A percentile compares a stretch with the other conserved stretches of the same genome.
Evolutionary conservation across 768 basidiomycete species (phyloP).

Genomic region (Saitozyma podzolica): DNA sequence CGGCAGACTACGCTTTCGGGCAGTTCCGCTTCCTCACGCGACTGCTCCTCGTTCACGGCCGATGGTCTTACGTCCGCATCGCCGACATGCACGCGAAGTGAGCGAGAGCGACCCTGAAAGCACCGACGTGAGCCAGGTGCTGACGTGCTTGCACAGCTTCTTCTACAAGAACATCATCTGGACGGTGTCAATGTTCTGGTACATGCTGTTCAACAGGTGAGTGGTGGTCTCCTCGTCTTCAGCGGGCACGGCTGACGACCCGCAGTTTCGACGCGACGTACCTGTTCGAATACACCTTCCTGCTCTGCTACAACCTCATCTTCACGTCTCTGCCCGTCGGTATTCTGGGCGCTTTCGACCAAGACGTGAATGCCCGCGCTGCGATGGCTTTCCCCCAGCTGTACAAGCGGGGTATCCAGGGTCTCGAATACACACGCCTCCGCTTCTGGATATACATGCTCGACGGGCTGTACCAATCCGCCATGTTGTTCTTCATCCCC

Average conservation of each 20-base stretch:
- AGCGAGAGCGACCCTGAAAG: slow-evolving; percentile 9
- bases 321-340: slow-evolving; percentile 95
- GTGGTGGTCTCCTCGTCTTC: slow-evolving; percentile 47
- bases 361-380: slow-evolving; percentile 86
- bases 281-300: slow-evolving; percentile 91
- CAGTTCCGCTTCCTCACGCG: slow-evolving; percentile 94
- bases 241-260: too few relatives aligned
- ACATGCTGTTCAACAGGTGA: slow-evolving; percentile 71
- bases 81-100: slow-evolving; percentile 72
- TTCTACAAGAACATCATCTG: slow-evolving; percentile 83
- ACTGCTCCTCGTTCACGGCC: slow-evolving; percentile 86
- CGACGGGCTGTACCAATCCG: slow-evolving; percentile 92
- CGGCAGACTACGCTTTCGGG: slow-evolving; percentile 96
- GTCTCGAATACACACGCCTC: slow-evolving; percentile 83
- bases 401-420: slow-evolving; percentile 91
- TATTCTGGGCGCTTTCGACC: slow-evolving; percentile 89
- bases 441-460: slow-evolving; percentile 96
- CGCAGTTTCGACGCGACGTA: slow-evolving; percentile 84
- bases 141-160: slow-evolving; percentile 65
- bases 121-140: neutral
- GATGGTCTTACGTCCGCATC: slow-evolving; percentile 94
- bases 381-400: slow-evolving; percentile 90
- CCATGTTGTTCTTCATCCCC: slow-evolving; percentile 80
- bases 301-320: slow-evolving; percentile 83
- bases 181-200: slow-evolving; percentile 76